phyloP scores from a whole-genome alignment of 257 asterid species.

The Buddleja alternifolia region DNA sequence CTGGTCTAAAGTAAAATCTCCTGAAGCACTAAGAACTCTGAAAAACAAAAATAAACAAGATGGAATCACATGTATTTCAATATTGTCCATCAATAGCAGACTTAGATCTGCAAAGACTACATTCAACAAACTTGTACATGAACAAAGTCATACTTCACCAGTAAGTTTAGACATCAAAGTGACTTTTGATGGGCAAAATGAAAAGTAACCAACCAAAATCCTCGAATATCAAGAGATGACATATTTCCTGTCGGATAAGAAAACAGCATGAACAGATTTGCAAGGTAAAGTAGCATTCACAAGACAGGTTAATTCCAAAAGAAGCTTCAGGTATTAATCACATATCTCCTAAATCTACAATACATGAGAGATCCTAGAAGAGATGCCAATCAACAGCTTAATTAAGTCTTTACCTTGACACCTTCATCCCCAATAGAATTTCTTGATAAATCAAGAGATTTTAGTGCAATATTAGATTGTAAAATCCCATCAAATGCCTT shows the following conservation, averaged over 20 bases:
- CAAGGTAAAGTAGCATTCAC: no score
- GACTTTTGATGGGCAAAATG: neutral
- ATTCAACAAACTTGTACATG: constrained; percentile 12
- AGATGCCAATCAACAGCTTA: constrained; percentile 29
- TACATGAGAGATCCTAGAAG: constrained; percentile 13
- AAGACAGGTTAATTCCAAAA: neutral
- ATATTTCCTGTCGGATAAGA: constrained; percentile 8
- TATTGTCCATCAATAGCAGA: no score
- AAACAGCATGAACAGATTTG: constrained; percentile 2
- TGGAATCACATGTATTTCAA: neutral
- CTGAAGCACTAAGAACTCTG: constrained; percentile 5
- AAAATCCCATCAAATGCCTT: constrained; percentile 93
- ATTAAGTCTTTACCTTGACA: constrained; percentile 62
- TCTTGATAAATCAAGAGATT: constrained; percentile 90
- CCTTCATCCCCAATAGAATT: constrained; percentile 97
- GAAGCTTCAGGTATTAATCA: constrained; percentile 14
- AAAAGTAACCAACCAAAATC: neutral
- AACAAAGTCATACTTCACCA: neutral
- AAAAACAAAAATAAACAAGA: constrained; percentile 1
- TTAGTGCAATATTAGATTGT: constrained; percentile 81
- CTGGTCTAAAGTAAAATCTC: neutral
- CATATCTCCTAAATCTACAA: neutral
- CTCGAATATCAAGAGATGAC: neutral
- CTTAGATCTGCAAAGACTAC: neutral
- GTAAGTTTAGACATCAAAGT: neutral